These are phyloP conservation scores for Pseudohalonectria lignicola DNA, from an alignment of 2,329 filamentous ascomycete genomes.

Conservation along the genomic window DNA sequence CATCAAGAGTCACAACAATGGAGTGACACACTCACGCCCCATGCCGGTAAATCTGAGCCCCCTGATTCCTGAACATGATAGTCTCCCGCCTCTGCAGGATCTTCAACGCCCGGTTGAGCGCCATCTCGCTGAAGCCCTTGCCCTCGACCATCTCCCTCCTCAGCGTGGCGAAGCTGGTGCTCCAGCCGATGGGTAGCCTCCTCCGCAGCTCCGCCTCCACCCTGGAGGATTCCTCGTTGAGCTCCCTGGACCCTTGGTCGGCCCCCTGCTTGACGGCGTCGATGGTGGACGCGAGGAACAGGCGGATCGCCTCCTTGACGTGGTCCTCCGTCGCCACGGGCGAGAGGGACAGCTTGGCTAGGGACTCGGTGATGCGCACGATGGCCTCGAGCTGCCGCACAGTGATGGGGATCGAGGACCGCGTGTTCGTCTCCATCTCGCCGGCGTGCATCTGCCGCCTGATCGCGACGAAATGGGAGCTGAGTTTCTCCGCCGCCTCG, in stretches of 20 bases:
- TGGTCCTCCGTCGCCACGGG: constrained; percentile 82
- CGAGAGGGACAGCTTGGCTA: constrained; percentile 82
- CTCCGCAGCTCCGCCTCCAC: constrained; percentile 84
- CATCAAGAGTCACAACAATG: too few relatives aligned
- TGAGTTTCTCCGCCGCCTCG: constrained; percentile 90
- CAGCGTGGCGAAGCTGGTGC: constrained; percentile 77
- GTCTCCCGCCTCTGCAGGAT: constrained; percentile 82
- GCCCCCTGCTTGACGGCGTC: constrained; percentile 82
- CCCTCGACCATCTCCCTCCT: constrained; percentile 85
- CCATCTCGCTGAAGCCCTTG: constrained; percentile 80
- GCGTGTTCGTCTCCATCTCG: constrained; percentile 79
- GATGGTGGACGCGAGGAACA: constrained; percentile 96
- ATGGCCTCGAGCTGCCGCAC: constrained; percentile 96
- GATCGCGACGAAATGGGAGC: constrained; percentile 94
- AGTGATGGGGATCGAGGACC: constrained; percentile 93
- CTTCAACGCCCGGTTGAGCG: constrained; percentile 72
- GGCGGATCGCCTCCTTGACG: constrained; percentile 91
- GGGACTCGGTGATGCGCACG: constrained; percentile 89
- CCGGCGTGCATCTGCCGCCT: constrained; percentile 85
- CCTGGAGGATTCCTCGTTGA: constrained; percentile 80
- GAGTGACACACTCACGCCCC: constrained; percentile 43
- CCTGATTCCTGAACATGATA: constrained; percentile 69
- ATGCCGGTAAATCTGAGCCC: constrained; percentile 63
- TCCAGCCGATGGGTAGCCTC: constrained; percentile 88
- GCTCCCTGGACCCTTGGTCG: constrained; percentile 70